These are phyloP conservation scores for Turritis glabra DNA, from an alignment of 345 rosid genomes.

Conservation along the genomic window DNA sequence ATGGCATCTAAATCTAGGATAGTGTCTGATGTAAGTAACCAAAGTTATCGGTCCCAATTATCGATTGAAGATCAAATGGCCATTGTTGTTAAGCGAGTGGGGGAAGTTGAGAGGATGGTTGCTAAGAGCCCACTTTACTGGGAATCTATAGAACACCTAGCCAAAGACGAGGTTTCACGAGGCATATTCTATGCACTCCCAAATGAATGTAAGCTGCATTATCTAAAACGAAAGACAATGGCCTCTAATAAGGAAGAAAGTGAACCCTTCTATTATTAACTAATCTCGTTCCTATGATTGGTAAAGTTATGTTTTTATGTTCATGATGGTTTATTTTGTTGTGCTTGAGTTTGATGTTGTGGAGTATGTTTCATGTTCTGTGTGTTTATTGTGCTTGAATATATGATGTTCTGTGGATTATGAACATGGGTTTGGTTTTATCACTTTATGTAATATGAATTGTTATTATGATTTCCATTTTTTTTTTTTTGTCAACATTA, in stretches of 20 bases:
- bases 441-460: neutral
- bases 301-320: neutral
- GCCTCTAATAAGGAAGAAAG: neutral
- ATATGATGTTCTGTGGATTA: neutral
- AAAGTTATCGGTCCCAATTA: neutral
- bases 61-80: neutral
- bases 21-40: neutral
- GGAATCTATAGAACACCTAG: slow-evolving; percentile 7
- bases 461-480: neutral
- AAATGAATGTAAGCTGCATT: slow-evolving; percentile 16
- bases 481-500: too few relatives aligned
- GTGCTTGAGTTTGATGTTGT: slow-evolving; percentile 12
- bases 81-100: neutral
- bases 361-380: neutral
- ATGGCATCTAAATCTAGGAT: neutral
- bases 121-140: slow-evolving; percentile 4
- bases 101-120: neutral
- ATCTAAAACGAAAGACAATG: neutral
- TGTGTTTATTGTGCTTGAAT: neutral
- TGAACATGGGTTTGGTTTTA: too few relatives aligned
- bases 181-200: slow-evolving; percentile 29
- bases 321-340: neutral
- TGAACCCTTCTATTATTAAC: neutral
- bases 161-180: slow-evolving; percentile 5
- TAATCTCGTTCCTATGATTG: neutral